Conservation (phyloP, 1,284 basidiomycete genomes). For the Cronartium quercuum region DNA sequence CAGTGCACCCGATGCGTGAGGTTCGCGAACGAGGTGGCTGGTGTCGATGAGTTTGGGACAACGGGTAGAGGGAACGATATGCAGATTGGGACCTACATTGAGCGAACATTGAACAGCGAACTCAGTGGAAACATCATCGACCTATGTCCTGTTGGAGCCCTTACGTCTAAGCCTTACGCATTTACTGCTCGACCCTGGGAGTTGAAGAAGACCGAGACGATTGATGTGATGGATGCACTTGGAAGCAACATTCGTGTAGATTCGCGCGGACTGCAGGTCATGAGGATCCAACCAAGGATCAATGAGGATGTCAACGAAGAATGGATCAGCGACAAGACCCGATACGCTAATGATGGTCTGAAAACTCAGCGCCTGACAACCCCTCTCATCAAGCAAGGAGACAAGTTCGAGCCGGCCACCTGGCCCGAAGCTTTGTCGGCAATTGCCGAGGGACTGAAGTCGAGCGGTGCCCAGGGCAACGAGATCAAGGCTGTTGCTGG, state of each 20-base stretch:
- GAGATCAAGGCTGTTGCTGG: conserved; percentile 96
- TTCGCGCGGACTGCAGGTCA: conserved; percentile 89
- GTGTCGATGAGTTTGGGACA: conserved; percentile 93
- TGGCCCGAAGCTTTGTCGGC: conserved; percentile 88
- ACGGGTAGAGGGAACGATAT: conserved; percentile 96
- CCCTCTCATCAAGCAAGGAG: conserved; percentile 82
- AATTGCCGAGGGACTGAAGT: conserved; percentile 69
- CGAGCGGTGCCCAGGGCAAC: conserved; percentile 79
- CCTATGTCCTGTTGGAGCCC: conserved; percentile 87
- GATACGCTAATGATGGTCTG: conserved; percentile 91
- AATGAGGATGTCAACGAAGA: conserved; percentile 99
- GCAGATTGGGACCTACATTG: conserved; percentile 97
- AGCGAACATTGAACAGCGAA: conserved; percentile 95
- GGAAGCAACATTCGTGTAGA: conserved; percentile 97
- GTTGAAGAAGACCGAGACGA: conserved; percentile 92
- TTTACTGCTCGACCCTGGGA: conserved; percentile 98
- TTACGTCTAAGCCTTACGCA: conserved; percentile 96
- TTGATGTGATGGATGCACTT: conserved; percentile 97
- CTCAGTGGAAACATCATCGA: conserved; percentile 96
- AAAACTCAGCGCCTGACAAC: conserved; percentile 91
- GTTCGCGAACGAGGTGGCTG: conserved; percentile 98
- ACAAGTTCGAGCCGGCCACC: conserved; percentile 80
- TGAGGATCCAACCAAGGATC: conserved; percentile 90
- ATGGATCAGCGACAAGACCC: conserved; percentile 99
- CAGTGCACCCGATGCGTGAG: conserved; percentile 99